Evolutionary conservation across 352 stramenopile genomes (phyloP).

Genomic region (Phytophthora fragariae): DNA sequence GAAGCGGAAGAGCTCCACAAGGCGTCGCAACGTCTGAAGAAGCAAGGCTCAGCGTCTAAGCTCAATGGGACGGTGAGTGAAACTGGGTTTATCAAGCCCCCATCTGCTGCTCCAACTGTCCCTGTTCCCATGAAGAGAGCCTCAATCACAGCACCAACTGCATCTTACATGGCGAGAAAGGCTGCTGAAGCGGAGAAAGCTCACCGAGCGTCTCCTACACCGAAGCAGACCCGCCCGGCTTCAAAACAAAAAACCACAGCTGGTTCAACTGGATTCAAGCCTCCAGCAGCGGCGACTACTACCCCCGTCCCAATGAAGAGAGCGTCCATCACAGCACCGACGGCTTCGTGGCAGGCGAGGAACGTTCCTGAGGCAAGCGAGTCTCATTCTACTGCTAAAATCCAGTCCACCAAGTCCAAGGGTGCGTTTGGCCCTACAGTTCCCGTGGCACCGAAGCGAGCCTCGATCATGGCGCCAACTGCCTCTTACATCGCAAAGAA

Average conservation of each 20-base stretch:
- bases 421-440: conserved; percentile 20
- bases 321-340: conserved; percentile 44
- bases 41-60: conserved; percentile 21
- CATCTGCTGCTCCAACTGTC: conserved; percentile 28
- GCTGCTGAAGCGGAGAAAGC: conserved; percentile 18
- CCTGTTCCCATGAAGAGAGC: conserved; percentile 37
- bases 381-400: not conserved
- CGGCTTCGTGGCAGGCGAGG: conserved; percentile 41
- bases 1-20: conserved; percentile 26
- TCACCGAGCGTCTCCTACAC: conserved; percentile 2
- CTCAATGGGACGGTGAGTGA: conserved; percentile 25
- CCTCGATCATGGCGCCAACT: conserved; percentile 44
- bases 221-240: not conserved
- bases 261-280: conserved; percentile 28
- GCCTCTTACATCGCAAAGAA: conserved; percentile 48
- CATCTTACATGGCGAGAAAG: conserved; percentile 38
- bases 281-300: conserved; percentile 22
- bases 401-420: conserved; percentile 17
- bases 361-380: conserved; percentile 6
- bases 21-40: conserved; percentile 22
- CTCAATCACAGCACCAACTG: conserved; percentile 38
- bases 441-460: conserved; percentile 36
- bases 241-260: conserved; percentile 8
- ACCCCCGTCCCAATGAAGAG: conserved; percentile 31
- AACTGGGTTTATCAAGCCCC: conserved; percentile 36